Evolutionary conservation across 2,329 filamentous ascomycete genomes (phyloP).

Genomic region (Metarhizium guizhouense): DNA sequence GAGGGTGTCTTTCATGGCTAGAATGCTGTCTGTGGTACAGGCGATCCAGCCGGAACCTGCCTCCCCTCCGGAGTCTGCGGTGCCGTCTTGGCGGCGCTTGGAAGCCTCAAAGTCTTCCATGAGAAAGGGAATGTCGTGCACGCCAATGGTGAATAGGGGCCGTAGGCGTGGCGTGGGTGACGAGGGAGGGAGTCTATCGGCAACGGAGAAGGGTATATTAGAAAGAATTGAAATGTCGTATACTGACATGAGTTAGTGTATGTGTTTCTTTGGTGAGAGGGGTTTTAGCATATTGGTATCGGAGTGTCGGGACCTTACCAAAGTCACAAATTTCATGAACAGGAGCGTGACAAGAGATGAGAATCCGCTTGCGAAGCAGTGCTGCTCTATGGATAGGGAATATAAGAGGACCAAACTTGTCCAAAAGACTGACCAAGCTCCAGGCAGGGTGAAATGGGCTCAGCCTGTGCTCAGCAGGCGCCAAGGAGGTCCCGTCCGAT

Average conservation of each 20-base stretch:
- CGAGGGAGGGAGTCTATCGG: conserved; percentile 56
- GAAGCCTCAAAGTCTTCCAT: conserved; percentile 48
- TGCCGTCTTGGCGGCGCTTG: conserved; percentile 27
- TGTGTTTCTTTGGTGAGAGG: conserved; percentile 5
- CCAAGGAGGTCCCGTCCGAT: conserved; percentile 51
- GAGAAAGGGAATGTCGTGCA: conserved; percentile 83
- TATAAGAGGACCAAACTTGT: conserved; percentile 81
- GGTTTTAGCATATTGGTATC: conserved; percentile 6
- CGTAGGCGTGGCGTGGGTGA: conserved; percentile 58
- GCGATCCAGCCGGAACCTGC: conserved; percentile 71
- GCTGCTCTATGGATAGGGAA: conserved; percentile 88
- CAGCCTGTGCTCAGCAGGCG: conserved; percentile 55
- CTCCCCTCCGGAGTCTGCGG: conserved; percentile 33
- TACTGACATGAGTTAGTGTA: conserved; percentile 42
- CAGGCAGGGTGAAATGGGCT: conserved; percentile 78
- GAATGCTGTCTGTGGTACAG: conserved; percentile 90
- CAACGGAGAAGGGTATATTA: conserved; percentile 69
- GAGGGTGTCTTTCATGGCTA: conserved; percentile 74
- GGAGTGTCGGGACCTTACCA: conserved; percentile 43
- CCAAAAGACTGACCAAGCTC: conserved; percentile 67
- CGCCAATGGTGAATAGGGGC: conserved; percentile 85
- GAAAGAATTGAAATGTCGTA: conserved; percentile 92
- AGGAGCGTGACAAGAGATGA: conserved; percentile 79
- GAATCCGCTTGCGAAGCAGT: conserved; percentile 74
- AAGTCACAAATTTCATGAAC: conserved; percentile 83